phyloP scores from a whole-genome alignment of 306 rosid genomes.

The cucumber (Cucumis sativus) region Cucumber_9930_V3 NC_026660.2:21432501-21433000 shows the following conservation, averaged over 20 bases:
- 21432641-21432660: not conserved
- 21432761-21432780: constrained; percentile 1
- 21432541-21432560: not conserved
- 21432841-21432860: constrained; percentile 1
- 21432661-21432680: not conserved
- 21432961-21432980: constrained; percentile 9
- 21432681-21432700: not conserved
- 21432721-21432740: constrained; percentile 4
- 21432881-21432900: not conserved
- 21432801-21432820: not conserved
- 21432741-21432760: constrained; percentile 4
- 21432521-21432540: not conserved
- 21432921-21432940: not conserved
- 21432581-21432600: not conserved
- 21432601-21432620: not conserved
- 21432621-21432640: not conserved
- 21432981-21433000: constrained; percentile 24
- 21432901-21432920: not conserved
- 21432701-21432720: not conserved
- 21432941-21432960: constrained; percentile 2
- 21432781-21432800: constrained; percentile 4
- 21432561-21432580: not conserved
- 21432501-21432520: not conserved
- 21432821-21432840: not conserved
- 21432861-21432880: not conserved